Percentiles rank a stretch among this genome's conserved stretches.
These are phyloP conservation scores for Neospermospora avenae DNA, from an alignment of 2,329 filamentous ascomycete genomes.

Conservation along the genomic window DNA sequence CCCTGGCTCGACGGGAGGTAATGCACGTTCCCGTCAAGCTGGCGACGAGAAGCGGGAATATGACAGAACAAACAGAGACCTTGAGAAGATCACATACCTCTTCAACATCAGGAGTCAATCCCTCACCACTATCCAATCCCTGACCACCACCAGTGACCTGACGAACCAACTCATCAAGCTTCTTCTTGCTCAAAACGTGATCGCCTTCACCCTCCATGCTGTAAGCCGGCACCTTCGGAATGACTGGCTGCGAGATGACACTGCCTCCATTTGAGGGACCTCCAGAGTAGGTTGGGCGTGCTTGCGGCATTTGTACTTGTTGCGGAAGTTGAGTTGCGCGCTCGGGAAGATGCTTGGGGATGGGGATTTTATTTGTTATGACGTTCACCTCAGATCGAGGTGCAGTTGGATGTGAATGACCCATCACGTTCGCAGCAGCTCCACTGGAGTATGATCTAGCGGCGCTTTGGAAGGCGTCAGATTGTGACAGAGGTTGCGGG, in stretches of 20 bases:
- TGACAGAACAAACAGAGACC: not conserved
- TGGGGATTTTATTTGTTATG: constrained; percentile 35
- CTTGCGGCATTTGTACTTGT: constrained; percentile 68
- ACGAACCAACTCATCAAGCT: constrained; percentile 89
- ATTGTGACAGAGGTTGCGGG: constrained; percentile 32
- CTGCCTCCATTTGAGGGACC: constrained; percentile 71
- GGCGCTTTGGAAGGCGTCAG: constrained; percentile 34
- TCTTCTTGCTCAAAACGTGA: constrained; percentile 94
- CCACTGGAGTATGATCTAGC: constrained; percentile 34
- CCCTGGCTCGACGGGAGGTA: not conserved
- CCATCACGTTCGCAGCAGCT: constrained; percentile 32
- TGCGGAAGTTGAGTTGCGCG: constrained; percentile 66
- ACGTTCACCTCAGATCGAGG: constrained; percentile 29
- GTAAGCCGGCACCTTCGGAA: constrained; percentile 77
- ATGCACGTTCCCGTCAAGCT: not conserved
- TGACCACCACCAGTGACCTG: constrained; percentile 83
- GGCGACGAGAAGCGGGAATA: not conserved
- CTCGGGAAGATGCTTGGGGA: constrained; percentile 67
- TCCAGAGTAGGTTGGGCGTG: constrained; percentile 78
- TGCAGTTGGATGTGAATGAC: constrained; percentile 29
- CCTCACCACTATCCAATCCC: constrained; percentile 70
- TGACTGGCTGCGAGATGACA: constrained; percentile 81
- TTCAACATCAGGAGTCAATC: constrained; percentile 88
- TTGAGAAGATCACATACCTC: constrained; percentile 60
- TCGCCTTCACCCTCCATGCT: constrained; percentile 90